Evolutionary conservation across 2,329 filamentous ascomycete genomes (phyloP).

Genomic region (Trichoderma cornu-damae): DNA sequence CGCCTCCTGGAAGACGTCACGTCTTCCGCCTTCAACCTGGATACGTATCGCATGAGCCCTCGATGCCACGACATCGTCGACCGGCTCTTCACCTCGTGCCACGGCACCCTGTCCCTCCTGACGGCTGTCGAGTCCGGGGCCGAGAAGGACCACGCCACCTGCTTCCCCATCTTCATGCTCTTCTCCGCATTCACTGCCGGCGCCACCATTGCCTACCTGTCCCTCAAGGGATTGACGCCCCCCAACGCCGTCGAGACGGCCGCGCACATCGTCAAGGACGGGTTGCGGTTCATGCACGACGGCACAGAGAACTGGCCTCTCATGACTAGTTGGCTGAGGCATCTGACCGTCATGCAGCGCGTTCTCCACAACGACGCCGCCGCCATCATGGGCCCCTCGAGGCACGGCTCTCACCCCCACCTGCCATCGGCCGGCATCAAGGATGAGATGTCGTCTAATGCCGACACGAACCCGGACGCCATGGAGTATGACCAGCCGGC

Average conservation of each 20-base stretch:
- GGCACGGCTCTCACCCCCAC: constrained; percentile 34
- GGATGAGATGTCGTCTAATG: constrained; percentile 51
- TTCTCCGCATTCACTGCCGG: constrained; percentile 58
- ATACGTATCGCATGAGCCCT: constrained; percentile 48
- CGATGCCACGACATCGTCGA: constrained; percentile 51
- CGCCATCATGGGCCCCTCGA: constrained; percentile 28
- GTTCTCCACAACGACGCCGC: constrained; percentile 51
- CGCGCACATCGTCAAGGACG: constrained; percentile 52
- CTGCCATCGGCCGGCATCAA: constrained; percentile 38
- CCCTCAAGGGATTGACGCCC: constrained; percentile 56
- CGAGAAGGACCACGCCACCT: constrained; percentile 55
- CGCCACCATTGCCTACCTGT: constrained; percentile 57
- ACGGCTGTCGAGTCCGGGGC: constrained; percentile 51
- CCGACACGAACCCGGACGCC: constrained; percentile 49
- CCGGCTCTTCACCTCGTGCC: constrained; percentile 53
- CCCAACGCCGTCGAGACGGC: constrained; percentile 53
- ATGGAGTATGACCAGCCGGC: constrained; percentile 54
- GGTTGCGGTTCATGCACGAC: constrained; percentile 54
- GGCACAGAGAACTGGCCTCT: constrained; percentile 57
- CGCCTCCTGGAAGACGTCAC: constrained; percentile 55
- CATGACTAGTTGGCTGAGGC: constrained; percentile 55
- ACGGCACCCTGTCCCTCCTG: constrained; percentile 53
- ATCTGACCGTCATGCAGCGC: constrained; percentile 57
- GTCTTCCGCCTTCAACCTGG: constrained; percentile 46
- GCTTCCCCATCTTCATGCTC: constrained; percentile 59